Evolutionary conservation across 2,329 filamentous ascomycete species (phyloP).

Genomic region (Aspergillus hortae): DNA sequence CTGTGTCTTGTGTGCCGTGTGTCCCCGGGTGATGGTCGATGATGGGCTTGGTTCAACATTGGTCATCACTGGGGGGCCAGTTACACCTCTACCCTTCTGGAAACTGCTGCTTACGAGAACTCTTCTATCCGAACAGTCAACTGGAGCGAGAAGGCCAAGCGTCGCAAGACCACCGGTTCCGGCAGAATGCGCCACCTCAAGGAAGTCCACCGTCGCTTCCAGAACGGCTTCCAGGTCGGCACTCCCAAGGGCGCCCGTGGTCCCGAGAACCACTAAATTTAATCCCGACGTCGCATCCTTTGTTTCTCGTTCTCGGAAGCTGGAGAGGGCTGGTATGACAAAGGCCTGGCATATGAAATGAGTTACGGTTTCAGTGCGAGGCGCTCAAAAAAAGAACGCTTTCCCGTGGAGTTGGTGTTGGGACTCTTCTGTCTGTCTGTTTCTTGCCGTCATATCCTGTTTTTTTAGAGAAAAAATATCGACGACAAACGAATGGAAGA

Average conservation of each 20-base stretch:
- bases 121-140: conserved; percentile 64
- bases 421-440: conserved; percentile 24
- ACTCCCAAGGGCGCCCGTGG: conserved; percentile 79
- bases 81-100: conserved; percentile 5
- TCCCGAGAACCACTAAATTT: conserved; percentile 47
- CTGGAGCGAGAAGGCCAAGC: conserved; percentile 99
- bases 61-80: background rate
- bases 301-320: conserved; percentile 35
- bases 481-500: conserved; percentile 21
- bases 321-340: conserved; percentile 38
- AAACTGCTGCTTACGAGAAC: conserved; percentile 23
- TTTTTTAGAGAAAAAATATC: conserved; percentile 20
- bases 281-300: conserved; percentile 30
- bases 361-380: conserved; percentile 31
- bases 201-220: conserved; percentile 86
- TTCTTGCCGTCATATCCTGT: conserved; percentile 26
- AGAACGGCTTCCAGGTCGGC: conserved; percentile 95
- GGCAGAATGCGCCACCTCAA: conserved; percentile 96
- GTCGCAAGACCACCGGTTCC: conserved; percentile 98
- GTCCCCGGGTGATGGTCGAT: conserved; percentile 6
- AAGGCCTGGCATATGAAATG: conserved; percentile 34
- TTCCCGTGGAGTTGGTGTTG: conserved; percentile 36
- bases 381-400: conserved; percentile 27
- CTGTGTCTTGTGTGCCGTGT: conserved; percentile 6
- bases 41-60: conserved; percentile 1